A percentile compares a stretch with the other conserved stretches of the same genome.
These are phyloP conservation scores for Adansonia grandidieri DNA, from an alignment of 441 rosid species.

Conservation along the genomic window DNA sequence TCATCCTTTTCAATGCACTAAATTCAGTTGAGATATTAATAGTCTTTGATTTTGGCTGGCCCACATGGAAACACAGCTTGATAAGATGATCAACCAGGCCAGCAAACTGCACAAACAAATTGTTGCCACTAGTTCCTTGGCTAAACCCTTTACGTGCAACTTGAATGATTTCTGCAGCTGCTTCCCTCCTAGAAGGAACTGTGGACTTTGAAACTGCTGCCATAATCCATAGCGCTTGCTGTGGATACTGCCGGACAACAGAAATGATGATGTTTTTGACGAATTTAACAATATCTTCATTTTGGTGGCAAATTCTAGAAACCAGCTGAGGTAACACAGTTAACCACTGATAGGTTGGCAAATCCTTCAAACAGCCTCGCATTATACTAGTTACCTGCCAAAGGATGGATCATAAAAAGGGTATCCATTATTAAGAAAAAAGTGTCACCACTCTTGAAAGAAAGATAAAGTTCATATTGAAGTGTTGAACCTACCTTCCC, in stretches of 20 bases:
- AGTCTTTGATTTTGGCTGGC: slow-evolving; percentile 81
- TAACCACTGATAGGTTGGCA: slow-evolving; percentile 97
- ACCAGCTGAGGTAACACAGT: slow-evolving; percentile 95
- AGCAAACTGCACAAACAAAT: slow-evolving; percentile 91
- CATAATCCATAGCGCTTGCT: slow-evolving; percentile 97
- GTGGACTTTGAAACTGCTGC: slow-evolving; percentile 99
- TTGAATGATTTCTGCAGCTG: slow-evolving; percentile 94
- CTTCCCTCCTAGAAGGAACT: slow-evolving; percentile 91
- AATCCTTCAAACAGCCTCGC: slow-evolving; percentile 96
- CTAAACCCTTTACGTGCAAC: slow-evolving; percentile 83
- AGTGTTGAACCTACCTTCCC: slow-evolving; percentile 59
- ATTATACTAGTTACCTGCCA: slow-evolving; percentile 83
- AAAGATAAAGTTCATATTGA: slow-evolving; percentile 21
- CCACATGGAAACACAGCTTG: slow-evolving; percentile 89
- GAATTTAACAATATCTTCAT: slow-evolving; percentile 78
- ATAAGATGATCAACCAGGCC: slow-evolving; percentile 88
- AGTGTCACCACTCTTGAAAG: not conserved
- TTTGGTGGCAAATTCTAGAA: slow-evolving; percentile 99
- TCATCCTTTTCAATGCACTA: slow-evolving; percentile 98
- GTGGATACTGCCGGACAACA: slow-evolving; percentile 91
- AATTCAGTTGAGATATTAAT: slow-evolving; percentile 95
- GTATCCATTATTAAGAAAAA: slow-evolving; percentile 2
- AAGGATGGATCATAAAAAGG: slow-evolving; percentile 32
- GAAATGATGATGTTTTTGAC: slow-evolving; percentile 83
- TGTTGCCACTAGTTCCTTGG: slow-evolving; percentile 76